A percentile compares a stretch with the other conserved stretches of the same genome.
Conservation (phyloP, 441 rosid species). For the Jatropha multifida region DNA sequence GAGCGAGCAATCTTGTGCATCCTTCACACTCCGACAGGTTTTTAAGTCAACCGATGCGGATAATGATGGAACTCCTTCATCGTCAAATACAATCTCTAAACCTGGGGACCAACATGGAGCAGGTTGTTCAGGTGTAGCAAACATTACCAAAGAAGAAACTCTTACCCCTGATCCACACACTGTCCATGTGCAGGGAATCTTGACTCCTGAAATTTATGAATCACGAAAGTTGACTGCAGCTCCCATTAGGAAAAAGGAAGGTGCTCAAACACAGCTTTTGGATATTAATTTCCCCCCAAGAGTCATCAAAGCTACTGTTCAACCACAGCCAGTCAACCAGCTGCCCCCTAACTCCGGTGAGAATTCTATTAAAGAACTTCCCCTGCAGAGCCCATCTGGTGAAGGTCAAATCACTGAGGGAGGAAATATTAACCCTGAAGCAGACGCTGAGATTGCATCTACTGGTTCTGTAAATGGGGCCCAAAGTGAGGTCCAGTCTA, state of each 20-base stretch:
- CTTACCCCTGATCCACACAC: slow-evolving; percentile 38
- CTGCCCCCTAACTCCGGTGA: slow-evolving; percentile 31
- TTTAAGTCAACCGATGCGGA: slow-evolving; percentile 64
- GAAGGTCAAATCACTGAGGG: slow-evolving; percentile 32
- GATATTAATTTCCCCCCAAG: slow-evolving; percentile 88
- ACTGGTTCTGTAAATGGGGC: slow-evolving; percentile 69
- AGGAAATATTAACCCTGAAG: slow-evolving; percentile 26
- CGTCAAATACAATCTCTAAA: slow-evolving; percentile 51
- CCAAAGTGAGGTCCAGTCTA: slow-evolving; percentile 68
- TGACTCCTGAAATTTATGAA: slow-evolving; percentile 88
- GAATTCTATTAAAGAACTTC: slow-evolving; percentile 32
- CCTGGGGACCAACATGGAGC: slow-evolving; percentile 43
- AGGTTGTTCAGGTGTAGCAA: slow-evolving; percentile 38
- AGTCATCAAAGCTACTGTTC: slow-evolving; percentile 36
- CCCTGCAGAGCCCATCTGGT: slow-evolving; percentile 28
- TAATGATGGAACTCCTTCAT: slow-evolving; percentile 57
- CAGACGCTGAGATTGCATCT: slow-evolving; percentile 54
- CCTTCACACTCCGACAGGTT: slow-evolving; percentile 76
- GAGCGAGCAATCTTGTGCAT: slow-evolving; percentile 83
- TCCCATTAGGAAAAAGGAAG: slow-evolving; percentile 59
- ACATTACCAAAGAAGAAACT: slow-evolving; percentile 47
- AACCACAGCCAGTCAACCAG: slow-evolving; percentile 32
- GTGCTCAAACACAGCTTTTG: slow-evolving; percentile 58
- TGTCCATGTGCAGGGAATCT: slow-evolving; percentile 73
- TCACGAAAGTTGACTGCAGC: slow-evolving; percentile 67